Evolutionary conservation across 108 stramenopile genomes (phyloP).

Genomic region (Cyclotella atomus): DNA sequence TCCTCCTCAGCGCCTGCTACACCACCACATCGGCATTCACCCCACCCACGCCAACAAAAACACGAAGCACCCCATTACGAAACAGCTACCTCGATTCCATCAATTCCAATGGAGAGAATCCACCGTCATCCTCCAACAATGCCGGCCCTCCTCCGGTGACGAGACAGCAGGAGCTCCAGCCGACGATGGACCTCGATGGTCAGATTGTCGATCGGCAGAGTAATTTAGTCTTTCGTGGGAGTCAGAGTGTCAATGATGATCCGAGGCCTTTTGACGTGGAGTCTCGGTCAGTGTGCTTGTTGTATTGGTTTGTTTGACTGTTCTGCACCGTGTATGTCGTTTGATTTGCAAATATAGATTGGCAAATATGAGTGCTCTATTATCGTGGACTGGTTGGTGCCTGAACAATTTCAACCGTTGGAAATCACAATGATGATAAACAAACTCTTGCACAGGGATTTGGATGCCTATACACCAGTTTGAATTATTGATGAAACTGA

Average conservation of each 20-base stretch:
- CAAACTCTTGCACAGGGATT: slow-evolving; percentile 27
- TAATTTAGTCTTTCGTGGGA: slow-evolving; percentile 24
- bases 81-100: slow-evolving; percentile 6
- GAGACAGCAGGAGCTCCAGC: not conserved
- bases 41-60: not conserved
- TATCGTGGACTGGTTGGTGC: too few species aligned
- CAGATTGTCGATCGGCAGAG: slow-evolving; percentile 22
- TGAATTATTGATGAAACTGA: not conserved
- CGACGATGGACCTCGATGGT: slow-evolving; percentile 21
- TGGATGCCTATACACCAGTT: slow-evolving; percentile 11
- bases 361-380: not conserved
- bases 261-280: slow-evolving; percentile 34
- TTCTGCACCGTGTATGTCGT: not conserved
- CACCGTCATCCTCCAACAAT: slow-evolving; percentile 8
- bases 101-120: not conserved
- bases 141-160: slow-evolving; percentile 9
- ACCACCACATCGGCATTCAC: slow-evolving; percentile 6
- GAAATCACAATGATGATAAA: slow-evolving; percentile 19
- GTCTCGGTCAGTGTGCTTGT: slow-evolving; percentile 15
- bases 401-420: too few species aligned
- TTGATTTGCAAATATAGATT: not conserved
- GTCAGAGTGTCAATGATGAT: slow-evolving; percentile 42
- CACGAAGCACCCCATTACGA: not conserved
- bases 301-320: not conserved
- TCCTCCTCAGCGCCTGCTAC: slow-evolving; percentile 21